phyloP scores from a whole-genome alignment of 257 asterid species.

The Ocimum tenuiflorum region DNA sequence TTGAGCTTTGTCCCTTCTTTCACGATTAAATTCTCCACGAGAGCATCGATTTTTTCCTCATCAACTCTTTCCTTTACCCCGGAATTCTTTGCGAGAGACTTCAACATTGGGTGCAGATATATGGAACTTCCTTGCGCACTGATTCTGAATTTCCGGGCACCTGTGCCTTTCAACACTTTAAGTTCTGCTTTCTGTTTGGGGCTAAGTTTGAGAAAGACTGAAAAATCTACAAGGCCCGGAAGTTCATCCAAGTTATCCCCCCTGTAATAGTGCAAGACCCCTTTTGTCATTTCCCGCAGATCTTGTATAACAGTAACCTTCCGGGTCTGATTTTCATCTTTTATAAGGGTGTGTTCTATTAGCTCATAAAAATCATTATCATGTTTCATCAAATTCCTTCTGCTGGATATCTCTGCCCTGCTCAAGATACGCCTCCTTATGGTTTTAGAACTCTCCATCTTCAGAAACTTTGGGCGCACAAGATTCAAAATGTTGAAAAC shows the following conservation, averaged over 20 bases:
- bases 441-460: slow-evolving; percentile 52
- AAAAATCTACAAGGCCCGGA: slow-evolving; percentile 86
- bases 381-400: slow-evolving; percentile 46
- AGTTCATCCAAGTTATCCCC: slow-evolving; percentile 95
- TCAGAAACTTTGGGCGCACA: slow-evolving; percentile 87
- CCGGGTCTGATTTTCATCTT: slow-evolving; percentile 61
- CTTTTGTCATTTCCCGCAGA: slow-evolving; percentile 81
- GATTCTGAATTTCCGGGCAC: slow-evolving; percentile 56
- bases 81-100: slow-evolving; percentile 49
- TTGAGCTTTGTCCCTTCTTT: slow-evolving; percentile 83
- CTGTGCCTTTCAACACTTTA: slow-evolving; percentile 31
- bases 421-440: slow-evolving; percentile 79
- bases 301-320: slow-evolving; percentile 75
- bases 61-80: slow-evolving; percentile 73
- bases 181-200: slow-evolving; percentile 52
- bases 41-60: slow-evolving; percentile 54
- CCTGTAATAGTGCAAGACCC: slow-evolving; percentile 79
- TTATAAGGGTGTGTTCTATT: slow-evolving; percentile 66
- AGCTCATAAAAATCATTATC: slow-evolving; percentile 73
- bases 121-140: slow-evolving; percentile 90
- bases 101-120: slow-evolving; percentile 73
- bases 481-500: slow-evolving; percentile 89
- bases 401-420: slow-evolving; percentile 47
- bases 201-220: slow-evolving; percentile 64
- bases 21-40: slow-evolving; percentile 50